A percentile compares a stretch with the other conserved stretches of the same genome.
These are phyloP conservation scores for Wallacemonas sp. DNA, from an alignment of 208 protist species.

Conservation along the genomic window DNA sequence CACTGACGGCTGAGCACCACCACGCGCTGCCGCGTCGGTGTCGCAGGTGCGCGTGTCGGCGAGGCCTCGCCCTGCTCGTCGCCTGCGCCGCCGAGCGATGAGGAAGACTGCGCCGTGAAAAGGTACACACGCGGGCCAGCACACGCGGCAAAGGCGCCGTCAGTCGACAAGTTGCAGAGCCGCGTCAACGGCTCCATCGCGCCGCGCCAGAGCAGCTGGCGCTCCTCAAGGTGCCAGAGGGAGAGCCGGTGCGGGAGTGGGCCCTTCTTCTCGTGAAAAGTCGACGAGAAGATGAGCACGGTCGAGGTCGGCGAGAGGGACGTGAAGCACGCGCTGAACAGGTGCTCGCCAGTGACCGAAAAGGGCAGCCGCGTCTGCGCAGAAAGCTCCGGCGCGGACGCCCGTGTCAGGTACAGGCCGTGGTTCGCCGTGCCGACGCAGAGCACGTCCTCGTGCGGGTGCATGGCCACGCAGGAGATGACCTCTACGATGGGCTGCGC, in stretches of 20 bases:
- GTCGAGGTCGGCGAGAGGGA: slow-evolving; percentile 29
- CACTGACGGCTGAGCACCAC: slow-evolving; percentile 64
- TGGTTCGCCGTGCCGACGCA: slow-evolving; percentile 69
- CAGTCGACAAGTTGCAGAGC: slow-evolving; percentile 49
- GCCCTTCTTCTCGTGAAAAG: slow-evolving; percentile 38
- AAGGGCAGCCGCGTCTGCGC: slow-evolving; percentile 49
- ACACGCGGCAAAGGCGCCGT: slow-evolving; percentile 61
- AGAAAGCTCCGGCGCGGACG: slow-evolving; percentile 40
- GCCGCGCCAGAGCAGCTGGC: slow-evolving; percentile 70
- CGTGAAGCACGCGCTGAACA: slow-evolving; percentile 62
- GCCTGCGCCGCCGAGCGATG: no score
- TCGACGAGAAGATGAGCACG: slow-evolving; percentile 71
- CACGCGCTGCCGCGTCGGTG: slow-evolving; percentile 13
- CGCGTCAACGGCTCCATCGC: slow-evolving; percentile 50
- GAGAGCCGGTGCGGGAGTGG: slow-evolving; percentile 49
- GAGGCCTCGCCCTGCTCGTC: neutral
- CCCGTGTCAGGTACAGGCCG: slow-evolving; percentile 70
- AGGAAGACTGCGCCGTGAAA: slow-evolving; percentile 35
- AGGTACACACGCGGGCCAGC: slow-evolving; percentile 38
- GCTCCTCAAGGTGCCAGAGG: slow-evolving; percentile 48
- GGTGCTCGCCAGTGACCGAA: slow-evolving; percentile 51
- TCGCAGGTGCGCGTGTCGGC: neutral
- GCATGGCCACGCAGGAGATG: slow-evolving; percentile 58
- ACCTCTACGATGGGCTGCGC: slow-evolving; percentile 23
- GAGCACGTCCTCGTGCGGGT: slow-evolving; percentile 50